These are phyloP conservation scores for Candida freyschussii DNA, from an alignment of 1,139 yeast species.

Conservation along the genomic window DNA sequence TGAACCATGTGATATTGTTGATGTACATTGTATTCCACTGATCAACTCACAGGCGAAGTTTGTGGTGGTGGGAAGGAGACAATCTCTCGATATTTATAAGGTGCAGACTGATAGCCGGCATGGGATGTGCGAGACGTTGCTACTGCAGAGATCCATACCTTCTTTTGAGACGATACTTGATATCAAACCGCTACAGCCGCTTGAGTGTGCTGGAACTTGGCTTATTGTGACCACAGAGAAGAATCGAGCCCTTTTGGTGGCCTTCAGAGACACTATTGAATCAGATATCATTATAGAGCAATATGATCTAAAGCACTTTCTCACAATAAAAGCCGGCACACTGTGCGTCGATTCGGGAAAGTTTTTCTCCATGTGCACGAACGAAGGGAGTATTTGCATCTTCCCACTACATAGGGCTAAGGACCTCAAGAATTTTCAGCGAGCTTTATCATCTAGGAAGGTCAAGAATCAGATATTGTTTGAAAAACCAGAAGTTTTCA, in stretches of 20 bases:
- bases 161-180: slow-evolving; percentile 17
- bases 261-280: slow-evolving; percentile 10
- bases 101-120: background rate
- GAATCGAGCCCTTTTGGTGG: slow-evolving; percentile 14
- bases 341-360: slow-evolving; percentile 11
- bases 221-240: slow-evolving; percentile 15
- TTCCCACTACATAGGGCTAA: slow-evolving; percentile 9
- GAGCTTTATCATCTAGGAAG: slow-evolving; percentile 6
- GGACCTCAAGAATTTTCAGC: slow-evolving; percentile 11
- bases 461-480: slow-evolving; percentile 9
- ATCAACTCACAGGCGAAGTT: slow-evolving; percentile 6
- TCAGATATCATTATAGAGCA: slow-evolving; percentile 13
- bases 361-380: slow-evolving; percentile 13
- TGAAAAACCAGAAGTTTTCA: slow-evolving; percentile 8
- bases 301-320: slow-evolving; percentile 7
- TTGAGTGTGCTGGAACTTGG: slow-evolving; percentile 13
- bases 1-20: slow-evolving; percentile 15
- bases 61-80: slow-evolving; percentile 14
- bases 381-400: slow-evolving; percentile 16
- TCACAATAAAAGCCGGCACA: slow-evolving; percentile 14
- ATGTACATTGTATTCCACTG: slow-evolving; percentile 8
- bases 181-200: slow-evolving; percentile 10
- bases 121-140: slow-evolving; percentile 1
- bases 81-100: slow-evolving; percentile 11
- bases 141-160: slow-evolving; percentile 9